Base-by-base conservation (phyloP, 257 asterid species). In the Plantago elongata region DNA sequence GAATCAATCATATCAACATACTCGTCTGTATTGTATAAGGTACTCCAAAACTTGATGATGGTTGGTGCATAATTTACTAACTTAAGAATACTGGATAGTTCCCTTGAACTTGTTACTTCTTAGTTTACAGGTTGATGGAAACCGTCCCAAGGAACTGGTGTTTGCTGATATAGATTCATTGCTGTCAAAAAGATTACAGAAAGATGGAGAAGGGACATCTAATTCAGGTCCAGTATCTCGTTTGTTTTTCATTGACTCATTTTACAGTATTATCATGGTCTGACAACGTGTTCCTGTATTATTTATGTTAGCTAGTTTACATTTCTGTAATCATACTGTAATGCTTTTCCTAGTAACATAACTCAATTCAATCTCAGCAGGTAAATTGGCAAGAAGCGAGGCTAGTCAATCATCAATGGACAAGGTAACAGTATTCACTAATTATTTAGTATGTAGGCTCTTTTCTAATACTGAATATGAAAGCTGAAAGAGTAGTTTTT, bases 111-210 rank as follows among this genome's bases (percentile, higher is more conserved):
- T 67, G 56, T 58, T 63, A 40, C 51, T 51, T 44, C 29, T 60
- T 62, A 57, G 51, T 71, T 10, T 52, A 69, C 83, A 91, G 98
- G 72, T 91, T 67, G 84, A 91, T 77, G 96, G 98, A 73, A 88
- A 82, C 74, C 83, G 82, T 57, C 69, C 84, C 17, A 88, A 85
- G 78, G 95, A 82, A 56, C 75, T 59, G 49, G 75, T 91, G 45
- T 91, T 91, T 72, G 61, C 73, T 47, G 98, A 91, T 69, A 78
- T 91, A 73, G 84, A 83, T 57, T 72, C 81, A 64, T 48, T 88
- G 64, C 58, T 91, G 58, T 69, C 79, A 10, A 22, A 22, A 22
- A 72, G 44, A 17, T 75, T 82, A 70, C 81, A 66, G 79, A 74
- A 77, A 66, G 77, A 80, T 70, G 76, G 78, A 72, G 79, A 79